These are phyloP conservation scores for Fermentozyma sake DNA, from an alignment of 1,139 yeast species.

Conservation along the genomic window DNA sequence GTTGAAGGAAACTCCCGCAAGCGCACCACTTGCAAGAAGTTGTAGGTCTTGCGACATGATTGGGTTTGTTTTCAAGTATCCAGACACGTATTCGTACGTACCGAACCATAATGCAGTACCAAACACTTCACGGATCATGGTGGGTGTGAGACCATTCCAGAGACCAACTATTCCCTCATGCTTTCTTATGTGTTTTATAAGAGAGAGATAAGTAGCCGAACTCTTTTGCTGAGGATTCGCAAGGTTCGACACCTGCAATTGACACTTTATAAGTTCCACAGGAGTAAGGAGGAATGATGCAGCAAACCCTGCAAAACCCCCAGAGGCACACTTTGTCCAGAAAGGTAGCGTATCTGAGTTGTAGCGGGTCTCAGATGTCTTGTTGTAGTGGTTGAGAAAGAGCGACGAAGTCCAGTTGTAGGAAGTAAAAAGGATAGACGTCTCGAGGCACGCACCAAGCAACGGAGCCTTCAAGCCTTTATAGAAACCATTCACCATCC, in stretches of 20 bases:
- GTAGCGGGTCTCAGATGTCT: background rate
- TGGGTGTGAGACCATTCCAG: constrained; percentile 89
- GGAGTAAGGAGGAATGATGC: constrained; percentile 89
- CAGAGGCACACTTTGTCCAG: constrained; percentile 50
- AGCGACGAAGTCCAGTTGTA: constrained; percentile 46
- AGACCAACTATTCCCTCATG: constrained; percentile 49
- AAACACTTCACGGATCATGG: constrained; percentile 75
- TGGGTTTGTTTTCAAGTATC: constrained; percentile 19
- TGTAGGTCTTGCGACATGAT: constrained; percentile 39
- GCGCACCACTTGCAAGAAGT: constrained; percentile 71
- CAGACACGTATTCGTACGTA: constrained; percentile 60
- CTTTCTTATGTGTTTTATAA: constrained; percentile 41
- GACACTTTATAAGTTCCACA: constrained; percentile 82
- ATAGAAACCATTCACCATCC: constrained; percentile 46
- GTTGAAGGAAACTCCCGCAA: constrained; percentile 82
- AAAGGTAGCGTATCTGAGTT: constrained; percentile 24
- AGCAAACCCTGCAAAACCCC: constrained; percentile 77
- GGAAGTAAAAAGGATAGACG: constrained; percentile 65
- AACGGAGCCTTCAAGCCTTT: constrained; percentile 78
- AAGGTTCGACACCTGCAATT: constrained; percentile 71
- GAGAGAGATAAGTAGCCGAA: constrained; percentile 17
- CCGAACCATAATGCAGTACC: constrained; percentile 97
- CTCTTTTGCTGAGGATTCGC: constrained; percentile 8
- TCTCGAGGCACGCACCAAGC: constrained; percentile 84
- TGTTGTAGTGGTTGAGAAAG: constrained; percentile 8